Conservation (phyloP, 2,329 filamentous ascomycete genomes). For the Massarina eburnea region DNA sequence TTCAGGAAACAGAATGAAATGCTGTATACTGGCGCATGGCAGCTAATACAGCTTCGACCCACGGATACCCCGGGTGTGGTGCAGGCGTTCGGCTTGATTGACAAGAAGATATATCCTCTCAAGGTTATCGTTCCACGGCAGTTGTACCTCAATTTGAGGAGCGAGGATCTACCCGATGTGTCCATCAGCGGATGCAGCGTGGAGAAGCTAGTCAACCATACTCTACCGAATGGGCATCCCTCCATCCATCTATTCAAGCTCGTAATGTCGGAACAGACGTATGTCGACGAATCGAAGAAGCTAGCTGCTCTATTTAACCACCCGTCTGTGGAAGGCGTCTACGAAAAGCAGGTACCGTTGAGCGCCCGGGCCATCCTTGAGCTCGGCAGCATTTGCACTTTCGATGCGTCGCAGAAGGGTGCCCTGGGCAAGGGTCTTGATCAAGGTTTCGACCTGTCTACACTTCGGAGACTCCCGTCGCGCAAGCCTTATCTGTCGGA, state of each 20-base stretch:
- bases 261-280: conserved; percentile 83
- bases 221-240: conserved; percentile 89
- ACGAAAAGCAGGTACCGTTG: conserved; percentile 89
- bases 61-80: conserved; percentile 87
- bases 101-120: conserved; percentile 83
- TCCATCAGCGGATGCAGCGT: conserved; percentile 83
- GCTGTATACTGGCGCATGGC: conserved; percentile 91
- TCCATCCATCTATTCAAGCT: conserved; percentile 95
- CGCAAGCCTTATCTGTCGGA: conserved; percentile 77
- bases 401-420: conserved; percentile 86
- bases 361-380: conserved; percentile 85
- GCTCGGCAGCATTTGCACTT: conserved; percentile 87
- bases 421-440: conserved; percentile 92
- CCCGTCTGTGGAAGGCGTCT: conserved; percentile 93
- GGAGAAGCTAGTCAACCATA: conserved; percentile 91
- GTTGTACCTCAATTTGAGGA: conserved; percentile 89
- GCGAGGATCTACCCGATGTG: conserved; percentile 83
- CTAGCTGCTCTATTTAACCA: conserved; percentile 85
- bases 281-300: conserved; percentile 80
- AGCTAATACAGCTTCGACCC: conserved; percentile 82
- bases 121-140: conserved; percentile 88
- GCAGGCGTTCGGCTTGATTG: conserved; percentile 86
- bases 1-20: conserved; percentile 92
- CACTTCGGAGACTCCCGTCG: conserved; percentile 67
- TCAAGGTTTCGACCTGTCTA: conserved; percentile 84